Evolutionary conservation across 2,329 filamentous ascomycete species (phyloP).

Genomic region (Cercospora sesami): DNA sequence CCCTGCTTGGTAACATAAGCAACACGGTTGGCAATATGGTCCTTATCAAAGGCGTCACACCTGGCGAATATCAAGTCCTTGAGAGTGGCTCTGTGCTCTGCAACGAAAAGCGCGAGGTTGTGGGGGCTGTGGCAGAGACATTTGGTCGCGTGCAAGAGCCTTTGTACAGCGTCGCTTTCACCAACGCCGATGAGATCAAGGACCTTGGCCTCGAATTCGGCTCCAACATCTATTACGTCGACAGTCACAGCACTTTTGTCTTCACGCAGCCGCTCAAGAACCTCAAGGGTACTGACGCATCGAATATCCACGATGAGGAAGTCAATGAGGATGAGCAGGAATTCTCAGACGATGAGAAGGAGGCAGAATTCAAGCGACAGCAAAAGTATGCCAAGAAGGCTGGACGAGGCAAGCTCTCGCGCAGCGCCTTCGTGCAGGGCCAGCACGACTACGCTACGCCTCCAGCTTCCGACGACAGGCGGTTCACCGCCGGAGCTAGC

Average conservation of each 20-base stretch:
- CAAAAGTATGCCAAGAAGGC: conserved; percentile 40
- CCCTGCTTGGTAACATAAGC: conserved; percentile 72
- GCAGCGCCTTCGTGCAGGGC: conserved; percentile 27
- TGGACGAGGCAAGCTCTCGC: conserved; percentile 28
- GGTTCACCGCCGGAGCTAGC: conserved; percentile 19
- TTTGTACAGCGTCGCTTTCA: conserved; percentile 79
- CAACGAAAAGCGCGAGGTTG: conserved; percentile 69
- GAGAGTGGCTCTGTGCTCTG: conserved; percentile 84
- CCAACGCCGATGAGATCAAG: conserved; percentile 65
- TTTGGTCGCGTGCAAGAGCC: conserved; percentile 84
- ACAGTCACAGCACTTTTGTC: conserved; percentile 75
- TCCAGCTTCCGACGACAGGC: conserved; percentile 14
- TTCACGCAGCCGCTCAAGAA: conserved; percentile 80
- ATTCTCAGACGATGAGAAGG: conserved; percentile 95
- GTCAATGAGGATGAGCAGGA: conserved; percentile 81
- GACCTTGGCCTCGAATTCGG: conserved; percentile 68
- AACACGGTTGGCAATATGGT: conserved; percentile 75
- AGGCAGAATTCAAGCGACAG: conserved; percentile 55
- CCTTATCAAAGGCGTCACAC: conserved; percentile 74
- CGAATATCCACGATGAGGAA: conserved; percentile 93
- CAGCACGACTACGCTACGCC: conserved; percentile 22
- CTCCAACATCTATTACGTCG: conserved; percentile 74
- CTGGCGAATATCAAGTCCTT: conserved; percentile 80
- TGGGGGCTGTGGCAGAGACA: conserved; percentile 79
- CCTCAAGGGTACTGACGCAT: conserved; percentile 87